Base-by-base conservation (phyloP, 2,329 filamentous ascomycete species). In the Cryoendolithus antarcticus region DNA sequence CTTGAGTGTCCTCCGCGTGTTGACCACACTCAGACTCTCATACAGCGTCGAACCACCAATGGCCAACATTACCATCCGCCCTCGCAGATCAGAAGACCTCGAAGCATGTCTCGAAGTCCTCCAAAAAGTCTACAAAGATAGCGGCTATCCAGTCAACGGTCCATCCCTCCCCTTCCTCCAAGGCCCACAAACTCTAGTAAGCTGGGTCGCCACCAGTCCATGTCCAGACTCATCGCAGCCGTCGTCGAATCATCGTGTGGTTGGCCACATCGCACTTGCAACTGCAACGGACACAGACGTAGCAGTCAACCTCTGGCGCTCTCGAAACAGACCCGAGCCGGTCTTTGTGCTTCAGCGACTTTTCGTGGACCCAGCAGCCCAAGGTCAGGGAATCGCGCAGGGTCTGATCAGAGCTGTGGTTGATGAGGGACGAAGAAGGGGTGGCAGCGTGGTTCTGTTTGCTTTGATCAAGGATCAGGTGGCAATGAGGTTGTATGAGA, bases 141-240 rank as follows among this genome's bases (percentile, higher is more conserved):
- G 47, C 38, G 40, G 48, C 33, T 55, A 56, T 40, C 53, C 53
- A 4, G 50, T 56, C 9, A 40, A 52, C 37, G 53, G 52, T 28
- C 41, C 48, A 10, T 43, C 38, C 2, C 35, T 49, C 9, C 42
- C 44, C 5, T 45, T 47, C 15, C 35, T 44, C 29, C 36, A 37
- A 2, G 35, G 32, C 15, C 32, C 39, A 6, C 27, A 21, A 2
- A 38, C 31, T 9, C 13, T 49, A 5, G 37, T 35, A 29, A 48
- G 48, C 7, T 57, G 53, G 49, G 41, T 55, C 9, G 15, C 15
- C 15, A 19, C 15, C 15, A 19, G 3, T 19, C 15, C 15, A 19
- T 19, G 15, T 19, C 15, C 15, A 19, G 15, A 19, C 15, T 19
- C 15, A 19, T 19, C 15, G 15, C 15, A 19, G 15, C 15, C 15